Base-by-base conservation (phyloP, 2,329 filamentous ascomycete species). In the Colletotrichum sp. region DNA sequence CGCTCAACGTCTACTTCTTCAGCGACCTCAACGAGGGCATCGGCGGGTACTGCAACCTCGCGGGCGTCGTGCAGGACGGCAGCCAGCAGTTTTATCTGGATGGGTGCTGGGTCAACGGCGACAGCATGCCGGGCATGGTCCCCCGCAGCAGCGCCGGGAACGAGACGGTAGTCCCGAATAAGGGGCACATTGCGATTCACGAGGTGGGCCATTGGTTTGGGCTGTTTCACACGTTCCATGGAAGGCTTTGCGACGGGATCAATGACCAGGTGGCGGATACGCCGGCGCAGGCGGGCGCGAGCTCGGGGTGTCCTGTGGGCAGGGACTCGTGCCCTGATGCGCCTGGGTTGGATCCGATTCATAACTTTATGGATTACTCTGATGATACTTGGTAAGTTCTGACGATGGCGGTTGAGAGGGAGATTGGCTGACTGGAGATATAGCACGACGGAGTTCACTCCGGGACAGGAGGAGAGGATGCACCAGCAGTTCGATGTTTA, bases 121-220 rank as follows among this genome's bases (percentile, higher is more conserved):
- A 79, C 71, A 82, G 82, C 18, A 81, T 87, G 43, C 86, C 85
- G 6, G 86, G 84, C 3, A 84, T 86, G 60, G 72, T 77, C 25
- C 80, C 80, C 12, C 77, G 39, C 9, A n/a, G 39, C 39, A 43
- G 80, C 27, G 83, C 86, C 76, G 84, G 78, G 75, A 79, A 82
- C 79, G 78, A 80, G 16, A 66, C 55, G 18, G 62, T 34, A 0
- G 18, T n/a, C 8, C 43, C 60, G 15, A 9, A 25, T 13, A 58
- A 48, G 39, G 83, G 84, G 7, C 81, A 81, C 76, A 80, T 81
- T 4, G 79, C 79, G 10, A 79, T 79, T 22, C 87, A 88, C 81
- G 88, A 89, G 80, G 81, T 86, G 52, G 87, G 87, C 15, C 88
- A 89, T 82, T 89, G 87, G 87, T 80, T 89, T 66, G 87, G 87